Evolutionary conservation across 2,329 filamentous ascomycete genomes (phyloP).

Genomic region (Penicillium oxalicum): DNA sequence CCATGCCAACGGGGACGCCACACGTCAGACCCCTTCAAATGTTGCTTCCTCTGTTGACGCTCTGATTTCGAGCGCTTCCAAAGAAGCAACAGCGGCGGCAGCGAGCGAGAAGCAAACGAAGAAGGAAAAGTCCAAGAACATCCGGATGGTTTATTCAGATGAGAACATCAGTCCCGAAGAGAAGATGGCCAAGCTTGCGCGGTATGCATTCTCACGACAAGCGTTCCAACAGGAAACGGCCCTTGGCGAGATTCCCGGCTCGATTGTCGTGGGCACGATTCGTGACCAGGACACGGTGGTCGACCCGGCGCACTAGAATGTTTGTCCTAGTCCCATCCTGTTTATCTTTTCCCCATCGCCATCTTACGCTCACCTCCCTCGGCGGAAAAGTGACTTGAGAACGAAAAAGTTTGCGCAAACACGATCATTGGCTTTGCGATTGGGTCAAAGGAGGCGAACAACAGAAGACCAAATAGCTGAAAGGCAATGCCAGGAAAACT

Average conservation of each 20-base stretch:
- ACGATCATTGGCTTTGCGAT: too few species aligned
- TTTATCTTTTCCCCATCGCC: too few species aligned
- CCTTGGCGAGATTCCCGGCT: slow-evolving; percentile 30
- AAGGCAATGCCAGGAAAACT: background rate
- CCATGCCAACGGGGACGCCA: slow-evolving; percentile 28
- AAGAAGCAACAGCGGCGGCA: slow-evolving; percentile 31
- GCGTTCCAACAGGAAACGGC: slow-evolving; percentile 31
- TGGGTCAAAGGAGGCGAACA: too few species aligned
- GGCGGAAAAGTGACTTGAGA: too few species aligned
- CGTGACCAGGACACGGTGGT: slow-evolving; percentile 32
- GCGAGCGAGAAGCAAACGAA: slow-evolving; percentile 57
- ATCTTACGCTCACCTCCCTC: too few species aligned
- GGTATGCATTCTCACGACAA: slow-evolving; percentile 62
- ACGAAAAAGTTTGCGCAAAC: too few species aligned
- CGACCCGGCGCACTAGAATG: slow-evolving; percentile 27
- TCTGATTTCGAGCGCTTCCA: slow-evolving; percentile 46
- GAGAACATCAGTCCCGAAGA: slow-evolving; percentile 78
- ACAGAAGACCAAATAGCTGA: background rate
- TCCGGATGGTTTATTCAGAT: slow-evolving; percentile 73
- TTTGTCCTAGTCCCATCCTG: background rate
- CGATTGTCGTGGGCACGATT: slow-evolving; percentile 29
- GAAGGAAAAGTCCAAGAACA: slow-evolving; percentile 61
- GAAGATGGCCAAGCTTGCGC: slow-evolving; percentile 72
- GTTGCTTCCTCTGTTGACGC: slow-evolving; percentile 46
- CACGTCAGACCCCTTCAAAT: slow-evolving; percentile 14